Base-by-base conservation (phyloP, 148 eudicot genomes). In the Fagopyrum esculentum region DNA sequence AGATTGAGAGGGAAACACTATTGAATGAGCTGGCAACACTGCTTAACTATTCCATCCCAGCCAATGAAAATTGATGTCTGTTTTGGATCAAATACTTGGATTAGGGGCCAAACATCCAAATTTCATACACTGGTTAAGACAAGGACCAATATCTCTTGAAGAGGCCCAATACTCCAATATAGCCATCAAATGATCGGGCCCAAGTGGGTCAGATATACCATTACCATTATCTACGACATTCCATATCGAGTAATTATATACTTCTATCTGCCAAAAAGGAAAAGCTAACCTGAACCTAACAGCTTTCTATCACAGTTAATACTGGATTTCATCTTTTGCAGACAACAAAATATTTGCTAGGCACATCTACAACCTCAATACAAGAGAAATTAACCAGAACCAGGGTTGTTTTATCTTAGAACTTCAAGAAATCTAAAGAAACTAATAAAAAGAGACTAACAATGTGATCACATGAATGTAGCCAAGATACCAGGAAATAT, bases 121-220 rank as follows among this genome's bases (percentile, higher is more conserved):
- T 19, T 57, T 26, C 30, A 57, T 19, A 57, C 40, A 35, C 46
- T 43, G 46, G 15, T 66, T 35, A 35, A 35, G 40, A 35, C 71
- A 35, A 40, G 9, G 19, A 66, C 9, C 47, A 35, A 12, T 43
- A 66, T 66, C 47, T 40, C 71, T 45, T 40, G 12, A 30, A 40
- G 3, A 49, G 52, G 52, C 3, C 40, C 40, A 35, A 35, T 35
- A 35, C 40, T 49, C 52, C 6, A 66, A 30, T 6, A 29, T 30
- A 59, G 2, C 64, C 64, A 1, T 59, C 30, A 19, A 59, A 19
- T 19, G 19, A 17, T 17, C 22, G 9, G 9, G 46, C 35, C 46
- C 71, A 66, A 66, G 8, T 12, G 71, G 46, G 43, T 66, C 47
- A 35, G 71, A 66, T 66, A 61, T 61, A 30, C 69, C 46, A 35